phyloP scores from a whole-genome alignment of 768 basidiomycete genomes.

The Kwoniella heveanensis region DNA sequence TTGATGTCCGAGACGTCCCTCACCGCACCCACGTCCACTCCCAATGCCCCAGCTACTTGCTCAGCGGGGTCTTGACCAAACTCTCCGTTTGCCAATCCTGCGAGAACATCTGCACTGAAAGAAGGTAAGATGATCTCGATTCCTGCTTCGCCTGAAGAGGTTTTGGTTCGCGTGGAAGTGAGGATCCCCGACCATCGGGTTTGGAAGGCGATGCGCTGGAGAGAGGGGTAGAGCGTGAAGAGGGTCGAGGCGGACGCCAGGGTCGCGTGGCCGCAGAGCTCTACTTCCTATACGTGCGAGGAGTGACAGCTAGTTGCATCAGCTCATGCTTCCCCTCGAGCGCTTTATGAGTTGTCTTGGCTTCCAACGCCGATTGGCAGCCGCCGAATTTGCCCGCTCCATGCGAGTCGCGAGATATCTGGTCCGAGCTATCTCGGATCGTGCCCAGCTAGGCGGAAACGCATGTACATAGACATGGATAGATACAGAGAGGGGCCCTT shows the following conservation, averaged over 20 bases:
- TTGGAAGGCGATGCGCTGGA: slow-evolving; percentile 13
- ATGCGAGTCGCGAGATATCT: no score
- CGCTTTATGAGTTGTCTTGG: no score
- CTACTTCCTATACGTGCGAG: slow-evolving; percentile 29
- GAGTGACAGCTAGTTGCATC: background rate
- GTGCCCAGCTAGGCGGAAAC: no score
- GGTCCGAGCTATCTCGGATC: no score
- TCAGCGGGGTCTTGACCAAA: background rate
- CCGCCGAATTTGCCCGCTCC: no score
- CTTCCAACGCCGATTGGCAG: no score
- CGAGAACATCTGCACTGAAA: background rate
- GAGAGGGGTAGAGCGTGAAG: slow-evolving; percentile 30
- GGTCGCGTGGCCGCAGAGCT: slow-evolving; percentile 42
- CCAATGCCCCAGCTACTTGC: slow-evolving; percentile 3
- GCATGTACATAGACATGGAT: no score
- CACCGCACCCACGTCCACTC: slow-evolving; percentile 4
- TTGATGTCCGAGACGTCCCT: slow-evolving; percentile 12
- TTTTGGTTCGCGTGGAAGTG: slow-evolving; percentile 13
- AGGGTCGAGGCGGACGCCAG: slow-evolving; percentile 30
- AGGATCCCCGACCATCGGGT: slow-evolving; percentile 31
- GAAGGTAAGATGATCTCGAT: slow-evolving; percentile 30
- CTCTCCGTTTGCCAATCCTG: no score
- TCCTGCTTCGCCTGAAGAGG: background rate
- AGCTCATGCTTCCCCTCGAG: no score
- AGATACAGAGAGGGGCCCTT: no score